These are phyloP conservation scores for Diplodia scrobiculata DNA, from an alignment of 2,329 filamentous ascomycete species.

Conservation along the genomic window DNA sequence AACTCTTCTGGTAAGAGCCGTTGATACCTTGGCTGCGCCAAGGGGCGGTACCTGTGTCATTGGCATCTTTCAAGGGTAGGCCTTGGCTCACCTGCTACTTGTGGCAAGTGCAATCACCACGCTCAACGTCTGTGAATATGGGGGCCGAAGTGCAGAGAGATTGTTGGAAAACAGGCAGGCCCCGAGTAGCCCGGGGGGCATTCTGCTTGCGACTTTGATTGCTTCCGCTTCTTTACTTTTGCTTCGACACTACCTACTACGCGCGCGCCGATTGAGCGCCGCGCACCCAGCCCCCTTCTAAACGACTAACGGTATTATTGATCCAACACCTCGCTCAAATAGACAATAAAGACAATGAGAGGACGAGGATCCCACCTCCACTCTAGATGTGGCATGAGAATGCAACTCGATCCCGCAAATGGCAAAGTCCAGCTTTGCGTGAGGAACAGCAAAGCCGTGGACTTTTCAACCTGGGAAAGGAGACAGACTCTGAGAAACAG, in stretches of 20 bases:
- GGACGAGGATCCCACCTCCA: background rate
- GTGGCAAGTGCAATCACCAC: background rate
- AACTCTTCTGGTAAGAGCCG: background rate
- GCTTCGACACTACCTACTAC: background rate
- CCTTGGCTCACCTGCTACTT: background rate
- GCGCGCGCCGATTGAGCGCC: constrained; percentile 1
- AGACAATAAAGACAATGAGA: constrained; percentile 7
- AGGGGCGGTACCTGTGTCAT: background rate
- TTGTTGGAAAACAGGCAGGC: background rate
- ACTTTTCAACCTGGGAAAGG: background rate
- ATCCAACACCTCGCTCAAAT: constrained; percentile 14
- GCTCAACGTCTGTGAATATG: background rate
- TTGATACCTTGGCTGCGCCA: background rate
- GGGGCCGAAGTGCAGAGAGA: background rate
- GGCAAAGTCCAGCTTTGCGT: constrained; percentile 21
- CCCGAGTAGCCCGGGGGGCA: background rate
- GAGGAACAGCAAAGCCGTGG: constrained; percentile 6
- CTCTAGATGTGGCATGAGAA: constrained; percentile 17
- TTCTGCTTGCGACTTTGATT: background rate
- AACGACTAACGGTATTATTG: background rate
- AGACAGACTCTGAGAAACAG: background rate
- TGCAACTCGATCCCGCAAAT: background rate
- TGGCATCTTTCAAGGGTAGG: background rate
- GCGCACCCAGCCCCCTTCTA: background rate
- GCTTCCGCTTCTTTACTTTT: constrained; percentile 18